Evolutionary conservation across 306 rosid species (phyloP).

Genomic region (Sesbania bispinosa): DNA sequence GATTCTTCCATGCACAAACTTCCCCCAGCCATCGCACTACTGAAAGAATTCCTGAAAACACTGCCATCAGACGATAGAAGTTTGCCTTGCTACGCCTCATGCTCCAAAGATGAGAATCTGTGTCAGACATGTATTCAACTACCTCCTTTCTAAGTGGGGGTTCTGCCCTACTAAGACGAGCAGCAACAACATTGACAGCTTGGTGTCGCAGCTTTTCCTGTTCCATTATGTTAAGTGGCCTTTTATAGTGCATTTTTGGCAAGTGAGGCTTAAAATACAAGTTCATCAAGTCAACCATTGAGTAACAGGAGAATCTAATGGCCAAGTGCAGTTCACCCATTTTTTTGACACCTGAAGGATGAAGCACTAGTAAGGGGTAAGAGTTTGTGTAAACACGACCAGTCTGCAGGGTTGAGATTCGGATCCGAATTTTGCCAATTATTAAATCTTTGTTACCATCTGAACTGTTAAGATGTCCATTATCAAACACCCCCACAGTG

Average conservation of each 20-base stretch:
- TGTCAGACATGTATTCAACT: constrained; percentile 90
- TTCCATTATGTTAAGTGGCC: constrained; percentile 64
- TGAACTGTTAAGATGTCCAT: constrained; percentile 49
- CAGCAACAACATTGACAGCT: constrained; percentile 79
- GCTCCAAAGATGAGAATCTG: constrained; percentile 87
- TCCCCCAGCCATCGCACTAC: constrained; percentile 77
- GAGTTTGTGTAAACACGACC: constrained; percentile 75
- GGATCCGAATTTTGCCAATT: constrained; percentile 82
- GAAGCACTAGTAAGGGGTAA: constrained; percentile 77
- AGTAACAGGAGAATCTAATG: constrained; percentile 68
- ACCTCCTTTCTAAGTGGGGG: constrained; percentile 90
- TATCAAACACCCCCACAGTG: constrained; percentile 83
- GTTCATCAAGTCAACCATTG: constrained; percentile 57
- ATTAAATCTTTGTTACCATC: constrained; percentile 48
- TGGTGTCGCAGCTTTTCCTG: constrained; percentile 83
- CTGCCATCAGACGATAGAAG: constrained; percentile 71
- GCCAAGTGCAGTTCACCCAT: constrained; percentile 95
- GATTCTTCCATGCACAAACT: constrained; percentile 68
- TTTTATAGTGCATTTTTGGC: constrained; percentile 90
- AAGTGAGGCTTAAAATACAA: constrained; percentile 65
- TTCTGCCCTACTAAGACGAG: constrained; percentile 80
- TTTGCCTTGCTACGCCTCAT: constrained; percentile 99
- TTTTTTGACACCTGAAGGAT: constrained; percentile 91
- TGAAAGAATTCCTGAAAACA: constrained; percentile 65
- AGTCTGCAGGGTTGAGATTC: constrained; percentile 78